Percentiles rank a stretch among this genome's conserved stretches.
Conservation (phyloP, 257 asterid genomes). For the Verbascum thapsus region DNA sequence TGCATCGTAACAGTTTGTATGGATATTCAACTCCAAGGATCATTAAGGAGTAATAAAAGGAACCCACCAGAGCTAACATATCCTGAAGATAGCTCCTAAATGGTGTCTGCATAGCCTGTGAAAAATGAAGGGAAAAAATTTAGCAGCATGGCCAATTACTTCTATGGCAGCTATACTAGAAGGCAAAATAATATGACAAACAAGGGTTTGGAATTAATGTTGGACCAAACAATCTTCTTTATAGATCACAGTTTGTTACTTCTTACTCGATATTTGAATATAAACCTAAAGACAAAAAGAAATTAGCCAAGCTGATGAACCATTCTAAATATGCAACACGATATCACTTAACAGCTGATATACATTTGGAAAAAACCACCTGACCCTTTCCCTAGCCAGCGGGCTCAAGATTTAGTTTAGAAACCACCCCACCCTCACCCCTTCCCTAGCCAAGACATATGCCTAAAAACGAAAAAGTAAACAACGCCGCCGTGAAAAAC, state of each 20-base stretch:
- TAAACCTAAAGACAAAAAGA: no score
- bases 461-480: no score
- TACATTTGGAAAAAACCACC: no score
- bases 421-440: not conserved
- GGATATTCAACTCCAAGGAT: constrained; percentile 4
- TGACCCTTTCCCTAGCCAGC: no score
- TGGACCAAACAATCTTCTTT: not conserved
- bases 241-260: not conserved
- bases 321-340: no score
- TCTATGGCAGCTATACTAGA: not conserved
- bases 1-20: not conserved
- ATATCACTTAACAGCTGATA: no score
- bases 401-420: not conserved
- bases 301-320: no score
- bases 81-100: constrained; percentile 68
- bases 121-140: constrained; percentile 14
- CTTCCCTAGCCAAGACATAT: not conserved
- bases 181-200: not conserved
- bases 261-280: no score
- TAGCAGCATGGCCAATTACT: constrained; percentile 9
- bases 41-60: constrained; percentile 1
- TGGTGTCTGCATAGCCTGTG: constrained; percentile 84
- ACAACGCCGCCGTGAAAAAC: no score
- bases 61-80: constrained; percentile 63
- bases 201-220: not conserved